Base-by-base conservation (phyloP, 495 filamentous ascomycete genomes). In the Penicillium malachiteum region DNA sequence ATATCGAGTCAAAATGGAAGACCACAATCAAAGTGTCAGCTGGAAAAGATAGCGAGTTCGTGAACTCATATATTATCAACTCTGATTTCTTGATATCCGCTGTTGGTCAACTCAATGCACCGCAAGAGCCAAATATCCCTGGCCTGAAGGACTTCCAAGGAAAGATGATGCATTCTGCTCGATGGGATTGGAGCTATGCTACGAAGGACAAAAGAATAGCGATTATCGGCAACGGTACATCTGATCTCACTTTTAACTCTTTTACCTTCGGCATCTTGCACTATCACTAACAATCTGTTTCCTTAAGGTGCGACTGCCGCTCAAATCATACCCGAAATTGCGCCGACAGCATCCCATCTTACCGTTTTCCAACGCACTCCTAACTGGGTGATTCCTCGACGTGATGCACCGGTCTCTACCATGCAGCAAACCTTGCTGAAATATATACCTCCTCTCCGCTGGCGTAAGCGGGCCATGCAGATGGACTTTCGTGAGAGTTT, bases 251-350 rank as follows among this genome's bases (percentile, higher is more conserved):
- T 26, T 1, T 45, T 10, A 45, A 1, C 26, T 46, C 17, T 4
- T 12, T 10, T 21, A 9, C 14, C 10, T 13, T 14, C 6, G 35
- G 2, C 35, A 38, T 38, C 21, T 3, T 38, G 35, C 13, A 43
- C 3, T 2, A 18, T 21, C 7, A 13, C n/a, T 33, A 18, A 17
- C 33, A 37, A 38, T 37, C 33, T 1, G 17, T 6, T 1, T 21
- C 9, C 1, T 1, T 16, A 73, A 75, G 85, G 87, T 18, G 85
- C 87, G 16, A 88, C 85, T 14, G 82, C 81, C 9, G 85, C 82
- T n/a, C 88, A 90, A 63, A 88, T 90, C 57, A 76, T 87, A 18
- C 85, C 87, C 12, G 80, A 79, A 42, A 71, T 89, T 30, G 81
- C 82, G 44, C 81, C 81, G 46, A 55, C 79, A 6, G 77, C 79